phyloP scores from a whole-genome alignment of 352 stramenopile genomes.

The Phytopythium aichiense region DNA sequence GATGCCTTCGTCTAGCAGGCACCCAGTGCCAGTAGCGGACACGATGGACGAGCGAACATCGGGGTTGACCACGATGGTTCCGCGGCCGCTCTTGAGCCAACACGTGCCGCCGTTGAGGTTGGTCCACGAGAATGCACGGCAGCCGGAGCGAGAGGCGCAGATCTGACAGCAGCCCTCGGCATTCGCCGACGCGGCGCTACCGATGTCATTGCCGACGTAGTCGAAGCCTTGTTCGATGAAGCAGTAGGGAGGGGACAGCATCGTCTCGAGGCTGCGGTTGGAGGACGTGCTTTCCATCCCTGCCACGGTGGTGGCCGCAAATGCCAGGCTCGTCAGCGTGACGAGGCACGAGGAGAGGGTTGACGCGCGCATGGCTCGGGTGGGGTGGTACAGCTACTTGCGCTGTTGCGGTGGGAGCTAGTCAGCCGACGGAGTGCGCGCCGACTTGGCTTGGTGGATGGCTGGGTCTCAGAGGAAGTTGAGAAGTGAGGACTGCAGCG shows the following conservation, averaged over 20 bases:
- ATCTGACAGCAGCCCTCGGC: conserved; percentile 2
- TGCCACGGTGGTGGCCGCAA: too few relatives aligned
- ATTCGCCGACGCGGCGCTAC: conserved; percentile 9
- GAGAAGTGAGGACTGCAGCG: neutral
- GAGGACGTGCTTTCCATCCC: too few relatives aligned
- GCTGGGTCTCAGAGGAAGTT: neutral
- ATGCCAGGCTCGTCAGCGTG: too few relatives aligned
- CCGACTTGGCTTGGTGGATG: neutral
- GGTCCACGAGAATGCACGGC: conserved; percentile 47
- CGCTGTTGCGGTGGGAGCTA: neutral
- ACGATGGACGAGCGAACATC: neutral
- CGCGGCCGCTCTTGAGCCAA: conserved; percentile 49
- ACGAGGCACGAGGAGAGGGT: too few relatives aligned
- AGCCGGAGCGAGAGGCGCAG: conserved; percentile 7
- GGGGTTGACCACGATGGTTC: conserved; percentile 10
- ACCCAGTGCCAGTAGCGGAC: neutral
- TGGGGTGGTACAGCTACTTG: neutral
- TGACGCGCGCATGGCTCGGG: neutral
- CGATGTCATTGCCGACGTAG: conserved; percentile 25
- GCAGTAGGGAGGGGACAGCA: too few relatives aligned
- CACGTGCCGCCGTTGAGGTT: conserved; percentile 42
- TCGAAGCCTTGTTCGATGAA: too few relatives aligned
- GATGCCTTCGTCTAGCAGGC: conserved; percentile 3
- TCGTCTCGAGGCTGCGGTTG: too few relatives aligned
- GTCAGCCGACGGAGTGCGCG: neutral